These are phyloP conservation scores for Lobosporangium transversale DNA, from an alignment of 192 early-diverging fungal genomes.

Conservation along the genomic window DNA sequence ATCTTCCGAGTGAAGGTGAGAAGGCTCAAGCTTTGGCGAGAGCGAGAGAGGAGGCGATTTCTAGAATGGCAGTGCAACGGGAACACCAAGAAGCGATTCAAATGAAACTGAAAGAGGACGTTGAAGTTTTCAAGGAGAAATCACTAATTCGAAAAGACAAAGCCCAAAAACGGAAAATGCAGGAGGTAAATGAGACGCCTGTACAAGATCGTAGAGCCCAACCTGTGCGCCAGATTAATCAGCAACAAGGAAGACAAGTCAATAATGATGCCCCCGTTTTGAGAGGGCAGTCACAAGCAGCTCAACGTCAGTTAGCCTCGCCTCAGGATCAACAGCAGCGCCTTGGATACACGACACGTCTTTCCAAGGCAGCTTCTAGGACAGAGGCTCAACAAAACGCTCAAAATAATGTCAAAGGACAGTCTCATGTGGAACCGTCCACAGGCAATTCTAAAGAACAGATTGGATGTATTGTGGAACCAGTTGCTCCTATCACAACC, in stretches of 20 bases:
- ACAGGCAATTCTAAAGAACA: slow-evolving; percentile 6
- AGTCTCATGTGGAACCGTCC: slow-evolving; percentile 8
- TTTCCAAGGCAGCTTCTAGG: slow-evolving; percentile 18
- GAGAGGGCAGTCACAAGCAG: slow-evolving; percentile 15
- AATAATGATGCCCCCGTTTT: slow-evolving; percentile 7
- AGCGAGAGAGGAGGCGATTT: slow-evolving; percentile 13
- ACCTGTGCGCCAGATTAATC: slow-evolving; percentile 40
- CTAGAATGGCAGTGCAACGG: slow-evolving; percentile 6
- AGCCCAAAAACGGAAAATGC: slow-evolving; percentile 19
- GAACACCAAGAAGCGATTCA: slow-evolving; percentile 22
- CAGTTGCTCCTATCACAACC: background rate
- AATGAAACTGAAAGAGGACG: slow-evolving; percentile 14
- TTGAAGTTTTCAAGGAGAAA: slow-evolving; percentile 34
- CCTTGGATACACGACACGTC: slow-evolving; percentile 17
- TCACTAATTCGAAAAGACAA: slow-evolving; percentile 21
- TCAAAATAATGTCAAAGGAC: slow-evolving; percentile 13
- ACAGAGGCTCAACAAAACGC: slow-evolving; percentile 12
- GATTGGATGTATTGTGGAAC: background rate
- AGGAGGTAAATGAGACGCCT: slow-evolving; percentile 22
- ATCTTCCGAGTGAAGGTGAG: slow-evolving; percentile 14
- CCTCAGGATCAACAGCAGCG: slow-evolving; percentile 37
- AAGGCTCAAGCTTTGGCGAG: slow-evolving; percentile 12
- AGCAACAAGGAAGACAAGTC: slow-evolving; percentile 24
- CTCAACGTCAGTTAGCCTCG: slow-evolving; percentile 16
- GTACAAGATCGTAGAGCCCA: slow-evolving; percentile 43